Base-by-base conservation (phyloP, 768 basidiomycete species). In the Dentipellis fragilis region DNA sequence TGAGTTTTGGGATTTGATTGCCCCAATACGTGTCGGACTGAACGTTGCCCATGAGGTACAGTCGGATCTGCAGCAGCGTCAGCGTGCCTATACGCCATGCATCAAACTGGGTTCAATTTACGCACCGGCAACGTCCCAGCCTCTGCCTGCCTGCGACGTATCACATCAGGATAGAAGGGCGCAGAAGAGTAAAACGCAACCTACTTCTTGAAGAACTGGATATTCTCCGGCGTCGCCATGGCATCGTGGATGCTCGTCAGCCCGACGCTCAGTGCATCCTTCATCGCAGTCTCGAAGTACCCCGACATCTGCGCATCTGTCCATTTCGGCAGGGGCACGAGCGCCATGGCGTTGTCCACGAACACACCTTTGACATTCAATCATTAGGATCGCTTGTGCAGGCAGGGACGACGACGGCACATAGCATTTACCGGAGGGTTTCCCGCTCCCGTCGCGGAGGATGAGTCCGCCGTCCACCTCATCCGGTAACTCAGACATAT, bases 211-310 rank as follows among this genome's bases (percentile, higher is more conserved):
- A 81, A 88, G 62, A 92, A 88, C 2, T 73, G 68, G 14, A 93
- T 79, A 22, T 73, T 71, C 0, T 71, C 68, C 1, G 75, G 76
- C 19, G 65, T 65, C 0, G 79, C 75, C 45, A 66, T 75, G 0
- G 94, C 94, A 64, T 98, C 93, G 56, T 96, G 93, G 17, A 98
- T 82, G 10, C 80, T 84, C 0, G 92, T 94, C 54, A 98, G 67
- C 1, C 95, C 95, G 54, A 81, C 79, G 2, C 78, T 73, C n/a
- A 93, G 71, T 0, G 86, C 91, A 61, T 90, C 83, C 23, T 70
- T 68, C 45, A 87, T 74, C 0, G 90, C 77, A 11, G 73, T 71
- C n/a, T 81, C 71, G 55, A 88, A 85, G 64, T 79, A 89, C n/a
- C 75, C 68, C 59, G 77, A 72, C 62, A 84, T 77, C 52, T 81